Base-by-base conservation (phyloP, 2,329 filamentous ascomycete genomes). In the Chrysosporium keratinophilum region DNA sequence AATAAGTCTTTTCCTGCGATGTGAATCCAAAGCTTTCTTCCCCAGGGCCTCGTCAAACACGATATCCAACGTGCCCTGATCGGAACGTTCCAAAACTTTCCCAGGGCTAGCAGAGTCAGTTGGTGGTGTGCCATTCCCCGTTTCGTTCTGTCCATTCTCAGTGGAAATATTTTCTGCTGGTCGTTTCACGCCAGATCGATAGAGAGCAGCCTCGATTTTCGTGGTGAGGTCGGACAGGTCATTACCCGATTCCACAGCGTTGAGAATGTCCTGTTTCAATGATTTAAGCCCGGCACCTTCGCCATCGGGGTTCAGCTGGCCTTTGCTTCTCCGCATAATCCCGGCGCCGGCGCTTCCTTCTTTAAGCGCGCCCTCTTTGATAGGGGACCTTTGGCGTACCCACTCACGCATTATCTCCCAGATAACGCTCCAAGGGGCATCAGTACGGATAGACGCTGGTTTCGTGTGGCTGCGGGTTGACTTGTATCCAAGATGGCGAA, bases 391-490 rank as follows among this genome's bases (percentile, higher is more conserved):
- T 65, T 95, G 88, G 20, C 84, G 80, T 12, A 87, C 81, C 88
- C 89, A 98, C 70, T 95, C 89, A 23, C 87, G 79, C 81, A 97
- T 93, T 28, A 97, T 75, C 66, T 94, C 86, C 90, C 93, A 97
- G 46, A 98, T 79, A 0, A 88, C 83, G 3, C 76, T 76, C 89
- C 89, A 98, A 0, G 90, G 87, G 12, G 93, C 93, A 69, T 97
- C 83, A 0, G 93, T 97, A 73, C 94, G 95, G 69, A 97, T 83
- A 63, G 87, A 93, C 23, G 90, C 91, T 0, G 88, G 79, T 60
- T 89, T 88, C 62, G 88, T 88, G 69, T 98, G 93, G 61, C 87
- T 95, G 63, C 91, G 82, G 0, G 87, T 87, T 2, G 86, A 86
- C 44, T 79, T 78, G 66, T 95, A 97, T 5, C 91, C 93, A 1